Base-by-base conservation (phyloP, 2,329 filamentous ascomycete genomes). In the Hypoxylon sp. region DNA sequence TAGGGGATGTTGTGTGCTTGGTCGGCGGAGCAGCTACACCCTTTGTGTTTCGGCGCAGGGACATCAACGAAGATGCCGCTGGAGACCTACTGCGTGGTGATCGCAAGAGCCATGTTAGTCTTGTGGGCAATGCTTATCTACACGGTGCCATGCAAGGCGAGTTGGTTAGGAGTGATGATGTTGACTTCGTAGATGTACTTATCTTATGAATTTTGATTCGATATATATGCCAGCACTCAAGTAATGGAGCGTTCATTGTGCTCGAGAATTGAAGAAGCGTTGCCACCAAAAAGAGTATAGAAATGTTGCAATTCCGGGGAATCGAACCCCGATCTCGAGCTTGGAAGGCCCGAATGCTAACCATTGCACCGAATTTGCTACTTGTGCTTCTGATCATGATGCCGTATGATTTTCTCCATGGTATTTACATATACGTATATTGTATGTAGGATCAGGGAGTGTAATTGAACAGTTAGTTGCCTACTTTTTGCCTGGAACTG, bases 331-430 rank as follows among this genome's bases (percentile, higher is more conserved):
- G 54, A 57, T 50, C 53, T 56, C 53, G 41, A 46, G 55, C 37
- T 58, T 57, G 54, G 37, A 52, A 58, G 55, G 55, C 47, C 13
- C 47, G 37, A 51, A 58, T 58, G 47, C 55, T 46, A 41, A 39
- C 37, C 37, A 58, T 58, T 51, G 51, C 55, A 58, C 46, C 37
- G 37, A 51, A 58, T 34, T 32, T 46, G 55, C 24, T 34, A 26
- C 4, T 26, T 26, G 24, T 7, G 7, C 24, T 4, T 7, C 4
- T 26, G 24, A 4, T 26, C 24, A 26, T 26, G 24, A 4, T 26
- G 24, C 7, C 24, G n/a, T 26, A 26, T 4, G 24, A 4, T 26
- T 26, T 4, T 26, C 7, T 7, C 24, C 7, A 4, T 26, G 24
- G 7, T 26, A 26, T 26, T 26, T 26, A 4, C 24, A 26, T 26